Evolutionary conservation across 768 basidiomycete genomes (phyloP), one percentile per base, ranked within the genome.

Genomic region (Leccinum olivaceopallidum): DNA sequence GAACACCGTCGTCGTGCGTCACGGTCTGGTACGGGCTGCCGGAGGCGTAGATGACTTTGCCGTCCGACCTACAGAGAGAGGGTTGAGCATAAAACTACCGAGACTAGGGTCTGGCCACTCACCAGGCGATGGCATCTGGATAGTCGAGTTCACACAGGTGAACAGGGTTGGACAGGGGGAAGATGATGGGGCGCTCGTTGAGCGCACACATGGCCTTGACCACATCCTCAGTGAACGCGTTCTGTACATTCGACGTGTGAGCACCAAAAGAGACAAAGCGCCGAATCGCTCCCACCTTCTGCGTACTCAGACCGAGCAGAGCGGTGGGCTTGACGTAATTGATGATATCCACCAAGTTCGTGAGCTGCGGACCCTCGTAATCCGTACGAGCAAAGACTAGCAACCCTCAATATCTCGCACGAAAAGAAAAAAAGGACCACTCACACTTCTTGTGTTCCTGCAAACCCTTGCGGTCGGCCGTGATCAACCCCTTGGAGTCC

Each of bases 91-190:
- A 13, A 12, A 9, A 36, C 6, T 30, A 2, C 28, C 28, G 8
- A 30, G n/a, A n/a, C n/a, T 10, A 44, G 5, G 5, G 42, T 44
- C 42, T 1, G 4, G 42, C 42, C 3, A 57, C 78, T 53, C 56
- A 83, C 85, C 84, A 85, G 60, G 79, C 72, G 62, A 89, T 69
- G 12, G 88, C 88, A 54, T 89, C 81, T 10, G 73, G 67, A 65
- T 83, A 88, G 57, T 85, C 85, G 56, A 86, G 73, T 70, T 89
- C 88, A 61, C 80, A 79, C 36, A 86, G 77, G 32, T 81, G 78
- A 26, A 85, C 77, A 13, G 90, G 90, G 71, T 92, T 92, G 36
- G 88, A 89, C 1, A 92, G 81, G 36, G 90, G 89, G 77, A 93
- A 91, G 69, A 92, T 83, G 76, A 92, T 87, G n/a, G 90, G 90